Base-by-base conservation (phyloP, 2,329 filamentous ascomycete species). In the Nectriaceae sp. region DNA sequence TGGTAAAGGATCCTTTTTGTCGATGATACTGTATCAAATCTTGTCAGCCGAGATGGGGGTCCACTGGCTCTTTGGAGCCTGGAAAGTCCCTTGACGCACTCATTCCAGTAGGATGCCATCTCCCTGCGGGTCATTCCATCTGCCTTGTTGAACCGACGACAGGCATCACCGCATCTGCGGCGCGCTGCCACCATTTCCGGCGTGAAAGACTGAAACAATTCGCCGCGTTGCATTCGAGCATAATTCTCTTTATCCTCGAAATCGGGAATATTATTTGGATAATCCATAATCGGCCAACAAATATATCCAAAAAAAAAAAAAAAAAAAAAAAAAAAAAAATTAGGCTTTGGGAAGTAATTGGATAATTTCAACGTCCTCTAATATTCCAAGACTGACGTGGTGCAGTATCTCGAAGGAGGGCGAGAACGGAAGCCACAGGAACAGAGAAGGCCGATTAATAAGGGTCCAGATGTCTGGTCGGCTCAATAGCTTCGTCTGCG, bases 181-280 rank as follows among this genome's bases (percentile, higher is more conserved):
- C 26, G 26, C 10, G 26, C 26, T 10, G 26, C 26, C 8, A 31
- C 26, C 8, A 31, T 8, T 31, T 31, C 10, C 15, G 26, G 26
- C 88, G 82, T 31, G 26, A 31, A 31, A 10, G 26, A 8, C 8
- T 31, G 15, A 15, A 10, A 31, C 26, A 31, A 31, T 15, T 31
- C 26, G 10, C 26, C 26, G 10, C 26, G 26, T 8, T 15, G 26
- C 26, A 31, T 31, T 8, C 26, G 26, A 15, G 26, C 26, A 31
- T 10, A 15, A 15, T 31, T 31, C 10, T 31, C 26, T 31, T 31
- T 15, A 8, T 31, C 26, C 10, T 31, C 26, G 26, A 31, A 10
- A 31, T 31, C 26, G 26, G 15, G 26, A 31, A 15, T 31, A 10
- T 10, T 31, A 15, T 10, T 31, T 8, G 26, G 15, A 31, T 10